Evolutionary conservation across 108 stramenopile species (phyloP).

Genomic region (Asterionellopsis glacialis): DNA sequence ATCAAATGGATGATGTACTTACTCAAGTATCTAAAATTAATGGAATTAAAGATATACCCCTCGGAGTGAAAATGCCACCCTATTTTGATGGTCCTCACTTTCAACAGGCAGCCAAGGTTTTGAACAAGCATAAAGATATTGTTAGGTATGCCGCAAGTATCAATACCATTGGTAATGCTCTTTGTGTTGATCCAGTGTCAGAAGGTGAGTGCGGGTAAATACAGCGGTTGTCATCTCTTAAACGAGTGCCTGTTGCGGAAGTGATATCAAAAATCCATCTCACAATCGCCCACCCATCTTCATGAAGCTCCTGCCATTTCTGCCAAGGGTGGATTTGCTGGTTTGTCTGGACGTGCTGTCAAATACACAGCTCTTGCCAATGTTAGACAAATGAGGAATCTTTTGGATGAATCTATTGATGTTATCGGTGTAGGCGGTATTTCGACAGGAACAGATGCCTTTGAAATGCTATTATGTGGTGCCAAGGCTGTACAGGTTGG

Average conservation of each 20-base stretch:
- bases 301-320: constrained; percentile 65
- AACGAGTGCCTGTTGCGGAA: too few species aligned
- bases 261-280: too few species aligned
- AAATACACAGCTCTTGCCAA: constrained; percentile 89
- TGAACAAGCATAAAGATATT: constrained; percentile 65
- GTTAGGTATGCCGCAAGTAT: constrained; percentile 72
- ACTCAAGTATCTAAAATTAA: constrained; percentile 45
- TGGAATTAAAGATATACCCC: constrained; percentile 16
- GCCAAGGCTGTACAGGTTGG: constrained; percentile 88
- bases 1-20: constrained; percentile 77
- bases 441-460: constrained; percentile 66
- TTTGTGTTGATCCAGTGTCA: constrained; percentile 57
- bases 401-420: constrained; percentile 71
- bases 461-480: constrained; percentile 82
- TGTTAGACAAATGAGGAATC: constrained; percentile 69
- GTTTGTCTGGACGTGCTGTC: constrained; percentile 77
- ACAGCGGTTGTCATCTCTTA: too few species aligned
- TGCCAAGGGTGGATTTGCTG: constrained; percentile 82
- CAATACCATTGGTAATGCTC: constrained; percentile 88
- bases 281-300: too few species aligned
- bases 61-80: constrained; percentile 90
- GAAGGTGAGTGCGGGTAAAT: too few species aligned
- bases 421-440: constrained; percentile 90
- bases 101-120: constrained; percentile 64
- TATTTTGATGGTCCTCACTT: constrained; percentile 88